Evolutionary conservation across 139 green algal genomes (phyloP).

Genomic region (Mesotaenium endlicherianum): DNA sequence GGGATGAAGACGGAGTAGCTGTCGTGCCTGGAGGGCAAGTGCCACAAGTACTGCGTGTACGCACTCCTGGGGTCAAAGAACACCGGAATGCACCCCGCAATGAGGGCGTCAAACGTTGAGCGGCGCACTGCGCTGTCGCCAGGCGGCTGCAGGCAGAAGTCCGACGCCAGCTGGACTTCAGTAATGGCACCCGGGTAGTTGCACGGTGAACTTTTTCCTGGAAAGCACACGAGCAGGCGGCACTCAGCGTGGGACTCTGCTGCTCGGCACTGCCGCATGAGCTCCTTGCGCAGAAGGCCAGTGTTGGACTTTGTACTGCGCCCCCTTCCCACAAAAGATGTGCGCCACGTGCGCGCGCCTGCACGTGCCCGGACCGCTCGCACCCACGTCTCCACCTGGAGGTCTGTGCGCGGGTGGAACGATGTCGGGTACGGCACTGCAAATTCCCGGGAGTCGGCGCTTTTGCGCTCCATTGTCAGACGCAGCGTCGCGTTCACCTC

Average conservation of each 20-base stretch:
- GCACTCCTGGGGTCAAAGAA: slow-evolving; percentile 13
- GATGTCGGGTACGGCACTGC: not conserved
- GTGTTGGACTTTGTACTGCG: no score
- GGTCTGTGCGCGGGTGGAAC: not conserved
- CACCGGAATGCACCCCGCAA: slow-evolving; percentile 40
- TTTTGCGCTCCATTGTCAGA: no score
- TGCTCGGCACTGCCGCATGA: no score
- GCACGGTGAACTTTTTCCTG: no score
- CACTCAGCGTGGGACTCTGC: no score
- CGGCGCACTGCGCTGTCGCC: slow-evolving; percentile 6
- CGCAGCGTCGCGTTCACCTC: no score
- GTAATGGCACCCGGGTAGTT: slow-evolving; percentile 17
- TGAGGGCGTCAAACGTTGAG: slow-evolving; percentile 19
- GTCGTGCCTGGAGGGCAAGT: not conserved
- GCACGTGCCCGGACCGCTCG: no score
- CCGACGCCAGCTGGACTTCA: slow-evolving; percentile 4
- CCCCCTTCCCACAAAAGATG: no score
- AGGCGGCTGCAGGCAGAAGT: slow-evolving; percentile 33
- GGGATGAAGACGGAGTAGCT: slow-evolving; percentile 5
- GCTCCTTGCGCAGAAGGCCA: no score
- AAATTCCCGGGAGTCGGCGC: no score
- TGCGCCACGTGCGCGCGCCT: no score
- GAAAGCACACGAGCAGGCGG: no score
- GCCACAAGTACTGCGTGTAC: not conserved
- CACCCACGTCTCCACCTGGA: not conserved